Base-by-base conservation (phyloP, 352 stramenopile species). In the Phytophthora kernoviae region DNA sequence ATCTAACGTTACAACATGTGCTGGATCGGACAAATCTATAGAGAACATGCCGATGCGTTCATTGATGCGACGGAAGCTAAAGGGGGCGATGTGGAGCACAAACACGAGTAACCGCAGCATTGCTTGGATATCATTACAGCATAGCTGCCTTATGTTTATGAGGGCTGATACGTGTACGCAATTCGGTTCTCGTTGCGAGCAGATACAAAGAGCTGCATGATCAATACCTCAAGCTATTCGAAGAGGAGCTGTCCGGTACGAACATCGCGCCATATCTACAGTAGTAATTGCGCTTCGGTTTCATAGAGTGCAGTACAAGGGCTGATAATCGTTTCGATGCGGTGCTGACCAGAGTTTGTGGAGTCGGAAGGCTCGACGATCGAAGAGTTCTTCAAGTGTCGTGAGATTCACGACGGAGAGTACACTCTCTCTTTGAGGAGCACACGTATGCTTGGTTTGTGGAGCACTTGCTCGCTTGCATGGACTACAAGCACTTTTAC, bases 401-500 rank as follows among this genome's bases (percentile, higher is more conserved):
- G 80, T 33, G 76, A 84, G 26, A 79, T 88, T 51, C 59, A 77
- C 24, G 79, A 93, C 26, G 61, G 70, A 18, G 73, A 93, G 40
- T 84, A 80, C 60, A 78, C 75, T 77, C 77, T 42, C 69, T 88
- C 45, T 91, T 90, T 48, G 76, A 90, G 11, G 76, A 90, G 62
- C 78, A 84, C 65, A 64, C 79, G 39, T 84, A 90, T 58, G 70
- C 64, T 18, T 93, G 84, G 84, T 91, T 93, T 40, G 81, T 93
- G 45, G 78, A 93, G 30, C 81, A 85, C 56, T 63, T 91, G 51
- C 61, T 91, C 18, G 81, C 82, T 24, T 91, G 79, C 50, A 90
- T 93, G 80, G 80, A 91, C 55, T 93, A 89, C 65, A 87, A 91
- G 45, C 70, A 88, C 36, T 91, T 93, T 47, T 89, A 89, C 65